Conservation (phyloP, 2,329 filamentous ascomycete genomes). For the Neofusicoccum ribis region DNA sequence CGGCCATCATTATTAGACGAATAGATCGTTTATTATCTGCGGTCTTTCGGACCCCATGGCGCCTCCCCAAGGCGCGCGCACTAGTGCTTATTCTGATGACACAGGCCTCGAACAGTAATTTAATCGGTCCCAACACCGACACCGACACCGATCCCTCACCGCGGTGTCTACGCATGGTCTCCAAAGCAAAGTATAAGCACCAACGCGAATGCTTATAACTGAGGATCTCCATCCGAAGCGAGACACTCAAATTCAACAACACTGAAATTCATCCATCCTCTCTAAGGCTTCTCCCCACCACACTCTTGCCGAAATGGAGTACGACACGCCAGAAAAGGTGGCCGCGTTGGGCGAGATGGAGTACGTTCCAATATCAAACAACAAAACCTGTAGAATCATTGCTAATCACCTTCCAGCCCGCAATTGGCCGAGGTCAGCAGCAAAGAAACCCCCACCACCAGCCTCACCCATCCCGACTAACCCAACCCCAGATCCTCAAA, state of each 20-base stretch:
- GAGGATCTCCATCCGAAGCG: neutral
- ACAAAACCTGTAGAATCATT: neutral
- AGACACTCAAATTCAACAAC: neutral
- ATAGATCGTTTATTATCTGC: no score
- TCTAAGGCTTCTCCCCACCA: neutral
- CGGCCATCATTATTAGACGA: no score
- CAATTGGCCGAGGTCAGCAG: neutral
- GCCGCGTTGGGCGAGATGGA: constrained; percentile 4
- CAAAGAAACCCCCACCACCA: neutral
- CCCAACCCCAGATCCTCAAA: neutral
- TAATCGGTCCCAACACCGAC: neutral
- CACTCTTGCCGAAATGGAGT: neutral
- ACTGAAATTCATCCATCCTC: neutral
- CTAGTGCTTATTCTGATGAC: neutral
- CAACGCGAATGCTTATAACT: neutral
- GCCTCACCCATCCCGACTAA: neutral
- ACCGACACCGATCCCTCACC: neutral
- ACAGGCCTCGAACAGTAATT: no score
- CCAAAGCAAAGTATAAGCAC: neutral
- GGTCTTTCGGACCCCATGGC: no score
- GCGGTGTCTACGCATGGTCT: neutral
- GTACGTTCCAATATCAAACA: neutral
- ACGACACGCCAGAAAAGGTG: constrained; percentile 2
- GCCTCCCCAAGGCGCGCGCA: no score
- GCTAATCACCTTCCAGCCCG: neutral